A percentile compares a stretch with the other conserved stretches of the same genome.
These are phyloP conservation scores for Fusarium setosum DNA, from an alignment of 2,329 filamentous ascomycete species.

Conservation along the genomic window DNA sequence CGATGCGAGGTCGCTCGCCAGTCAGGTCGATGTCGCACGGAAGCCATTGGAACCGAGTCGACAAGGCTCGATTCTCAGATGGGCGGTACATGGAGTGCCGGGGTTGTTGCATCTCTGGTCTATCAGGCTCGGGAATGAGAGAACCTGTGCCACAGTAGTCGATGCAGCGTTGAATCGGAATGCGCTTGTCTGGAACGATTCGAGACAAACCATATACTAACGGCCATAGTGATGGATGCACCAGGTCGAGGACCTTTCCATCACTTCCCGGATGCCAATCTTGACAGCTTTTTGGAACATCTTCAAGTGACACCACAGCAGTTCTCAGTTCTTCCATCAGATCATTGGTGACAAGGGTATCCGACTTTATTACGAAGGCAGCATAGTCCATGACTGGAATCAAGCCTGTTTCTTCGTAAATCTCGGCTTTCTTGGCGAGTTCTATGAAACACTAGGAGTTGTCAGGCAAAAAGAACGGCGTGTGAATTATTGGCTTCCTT, in stretches of 20 bases:
- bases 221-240: not conserved
- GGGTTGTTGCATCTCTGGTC: no score
- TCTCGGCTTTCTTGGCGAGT: not conserved
- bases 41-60: constrained; percentile 57
- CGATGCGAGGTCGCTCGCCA: constrained; percentile 51
- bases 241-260: not conserved
- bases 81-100: no score
- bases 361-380: constrained; percentile 3
- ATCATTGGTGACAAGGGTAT: not conserved
- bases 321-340: not conserved
- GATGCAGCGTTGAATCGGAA: not conserved
- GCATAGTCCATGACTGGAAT: not conserved
- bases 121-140: no score
- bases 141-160: not conserved
- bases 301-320: not conserved
- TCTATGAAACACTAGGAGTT: not conserved
- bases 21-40: constrained; percentile 61
- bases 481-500: no score
- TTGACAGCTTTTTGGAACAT: not conserved
- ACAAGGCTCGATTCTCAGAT: constrained; percentile 5
- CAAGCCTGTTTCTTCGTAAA: not conserved
- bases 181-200: not conserved
- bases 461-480: no score
- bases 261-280: constrained; percentile 13
- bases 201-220: not conserved